Base-by-base conservation (phyloP, 129 eudicot species). In the Heracleum sosnowskyi region DNA sequence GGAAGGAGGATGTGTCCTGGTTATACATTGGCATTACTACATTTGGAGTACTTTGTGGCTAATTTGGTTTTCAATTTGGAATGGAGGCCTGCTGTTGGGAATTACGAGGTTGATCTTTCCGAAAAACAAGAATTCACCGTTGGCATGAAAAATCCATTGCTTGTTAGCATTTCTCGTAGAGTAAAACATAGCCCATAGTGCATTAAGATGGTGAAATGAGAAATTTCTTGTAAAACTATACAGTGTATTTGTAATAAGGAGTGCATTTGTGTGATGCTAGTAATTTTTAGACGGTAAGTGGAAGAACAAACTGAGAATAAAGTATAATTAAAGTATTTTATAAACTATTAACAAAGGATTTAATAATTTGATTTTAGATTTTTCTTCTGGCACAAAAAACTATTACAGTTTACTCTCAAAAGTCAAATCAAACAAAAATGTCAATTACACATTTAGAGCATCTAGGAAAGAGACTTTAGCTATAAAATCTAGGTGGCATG, bases 1-100 rank as follows among this genome's bases (percentile, higher is more conserved):
- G 93, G 97, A 15, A 85, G 93, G 75, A 85, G 97, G 75, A 77
- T 87, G 1, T 91, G 97, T 31, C 97, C 97, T 0, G 91, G 77
- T 1, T 55, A 7, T 5, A 81, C 75, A 34, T 75, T 91, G 87
- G 93, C 90, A 44, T 12, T 89, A 46, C 83, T 87, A 68, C 93
- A 83, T 45, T 71, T 88, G 84, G 91, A 89, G n/a, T 91, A 86
- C n/a, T 87, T 89, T 76, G 91, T 91, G 71, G 93, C 90, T 1
- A 89, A 89, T 80, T 80, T 91, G 87, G 74, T 89, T 57, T 78
- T 87, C 90, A 29, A 69, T 34, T 91, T 83, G 1, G 33, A 73
- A 24, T 89, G 91, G 93, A 64, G 22, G 71, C 37, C 71, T 31
- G 71, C 71, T 29, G 22, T 2, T 64, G 66, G 66, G 33, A 57